Evolutionary conservation across 164 flowering plant genomes (phyloP), one percentile per base, ranked within the genome.

Genomic region (Hamamelis virginiana): DNA sequence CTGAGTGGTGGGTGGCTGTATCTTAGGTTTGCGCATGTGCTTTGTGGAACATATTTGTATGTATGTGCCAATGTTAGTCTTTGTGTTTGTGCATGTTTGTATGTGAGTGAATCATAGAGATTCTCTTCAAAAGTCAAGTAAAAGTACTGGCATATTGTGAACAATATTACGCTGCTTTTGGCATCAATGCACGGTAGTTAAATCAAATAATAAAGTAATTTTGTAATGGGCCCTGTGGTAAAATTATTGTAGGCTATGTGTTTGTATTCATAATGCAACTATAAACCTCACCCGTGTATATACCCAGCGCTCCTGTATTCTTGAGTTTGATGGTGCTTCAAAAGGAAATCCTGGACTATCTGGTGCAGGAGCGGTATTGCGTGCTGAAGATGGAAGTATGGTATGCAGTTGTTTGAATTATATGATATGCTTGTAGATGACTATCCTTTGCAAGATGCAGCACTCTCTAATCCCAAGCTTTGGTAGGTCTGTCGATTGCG

Each of bases 271-370:
- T 44, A 13, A 12, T 21, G 16, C 10, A 41, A 46, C 18, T 4
- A 62, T 18, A 52, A 52, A 14, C 21, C 61, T 72, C 56, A 50
- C 43, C 41, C 44, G 56, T 56, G 69, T 25, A 16, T 67, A 23
- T 68, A 60, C 67, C 38, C 67, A 93, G 97, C 59, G 57, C 8
- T 80, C 89, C 46, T 95, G 89, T 76, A 66, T 75, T 67, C 77
- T 95, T 58, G 86, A 89, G 82, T 95, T 95, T 81, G 98, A 95
- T 80, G 99, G 99, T 69, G 99, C 99, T 72, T 87, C 98, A 65
- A 95, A 91, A 80, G 97, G 98, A 76, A 95, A 95, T 80, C 99
- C 99, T 76, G 97, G 99, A 72, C 82, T 26, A 70, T 86, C 96
- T 78, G 99, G 98, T 69, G 97, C 99, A 45, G 97, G 99, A 68